Evolutionary conservation across 2,329 filamentous ascomycete genomes (phyloP), one percentile per base, ranked within the genome.

Genomic region (Talaromyces sp.): DNA sequence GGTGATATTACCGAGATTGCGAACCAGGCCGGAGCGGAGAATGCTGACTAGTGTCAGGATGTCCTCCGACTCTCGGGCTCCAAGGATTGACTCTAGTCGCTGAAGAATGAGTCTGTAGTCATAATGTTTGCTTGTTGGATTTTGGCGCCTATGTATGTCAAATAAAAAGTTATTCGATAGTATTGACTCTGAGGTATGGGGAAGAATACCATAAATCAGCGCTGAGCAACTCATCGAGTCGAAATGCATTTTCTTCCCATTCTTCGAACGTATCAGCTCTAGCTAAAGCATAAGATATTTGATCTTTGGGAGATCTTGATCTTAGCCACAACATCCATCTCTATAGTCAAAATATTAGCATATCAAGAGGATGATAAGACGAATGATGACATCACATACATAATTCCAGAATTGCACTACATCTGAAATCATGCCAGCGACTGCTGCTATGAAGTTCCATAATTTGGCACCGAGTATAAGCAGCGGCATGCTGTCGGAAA

Each of bases 1-100:
- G 0, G 91, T 92, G 70, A 97, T 96, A 74, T 96, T 96, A 65
- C 92, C 93, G n/a, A 96, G 82, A 72, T 97, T 97, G 41, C 93
- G 88, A 35, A 96, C 82, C 41, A 87, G 78, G 11, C 85, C 92
- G 14, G 91, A 92, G 31, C 92, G 89, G 45, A 97, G 83, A 19
- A 96, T 84, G 73, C 93, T 93, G 66, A 93, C 88, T 8, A 97
- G 82, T 16, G 86, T 85, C 64, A 92, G 83, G 50, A 93, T 84
- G 75, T 96, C 90, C 68, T 87, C 87, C 52, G 88, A 84, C 70
- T 91, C 87, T 37, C 89, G 85, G 6, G 90, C 89, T 58, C 84
- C 82, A 67, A 88, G 85, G 65, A 96, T 85, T 47, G 87, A 88
- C 71, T 88, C 85, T 52, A 94, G 82, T 22, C 93, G 87, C 73